Conservation (phyloP, 1,284 basidiomycete species). For the Kwoniella shivajii region DNA sequence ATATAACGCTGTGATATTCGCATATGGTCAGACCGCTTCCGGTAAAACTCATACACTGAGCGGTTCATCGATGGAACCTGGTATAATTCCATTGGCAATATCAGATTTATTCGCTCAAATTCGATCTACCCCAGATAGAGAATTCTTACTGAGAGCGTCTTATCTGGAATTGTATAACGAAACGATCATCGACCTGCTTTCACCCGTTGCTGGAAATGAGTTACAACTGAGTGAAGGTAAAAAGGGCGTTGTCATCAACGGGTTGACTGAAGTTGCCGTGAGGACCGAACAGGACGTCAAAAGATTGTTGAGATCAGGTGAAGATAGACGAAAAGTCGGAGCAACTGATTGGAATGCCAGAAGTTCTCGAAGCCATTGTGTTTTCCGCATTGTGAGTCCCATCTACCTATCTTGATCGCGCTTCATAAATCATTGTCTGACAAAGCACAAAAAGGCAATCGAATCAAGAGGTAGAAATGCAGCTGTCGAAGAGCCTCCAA, state of each 20-base stretch:
- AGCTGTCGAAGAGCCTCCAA: constrained; percentile 18
- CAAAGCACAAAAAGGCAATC: constrained; percentile 53
- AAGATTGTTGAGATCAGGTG: constrained; percentile 80
- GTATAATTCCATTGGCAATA: constrained; percentile 93
- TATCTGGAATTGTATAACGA: constrained; percentile 99
- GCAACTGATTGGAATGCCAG: constrained; percentile 97
- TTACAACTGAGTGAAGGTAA: constrained; percentile 50
- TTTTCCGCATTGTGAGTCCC: constrained; percentile 76
- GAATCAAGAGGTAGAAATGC: constrained; percentile 39
- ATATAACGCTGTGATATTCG: constrained; percentile 92
- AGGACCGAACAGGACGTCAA: constrained; percentile 83
- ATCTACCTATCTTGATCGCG: background rate
- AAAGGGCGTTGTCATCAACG: constrained; percentile 53
- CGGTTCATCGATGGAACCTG: constrained; percentile 80
- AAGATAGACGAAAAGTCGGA: constrained; percentile 84
- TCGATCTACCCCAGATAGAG: constrained; percentile 59
- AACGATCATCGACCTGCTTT: constrained; percentile 67
- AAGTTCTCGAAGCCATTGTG: constrained; percentile 87
- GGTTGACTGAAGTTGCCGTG: constrained; percentile 64
- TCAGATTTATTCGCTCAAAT: constrained; percentile 58
- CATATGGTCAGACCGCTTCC: constrained; percentile 70
- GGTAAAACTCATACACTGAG: constrained; percentile 92
- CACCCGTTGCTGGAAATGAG: constrained; percentile 39
- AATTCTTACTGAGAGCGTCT: constrained; percentile 90
- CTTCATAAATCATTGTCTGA: background rate